Conservation (phyloP, 768 basidiomycete genomes). For the Boletellus sp. region DNA sequence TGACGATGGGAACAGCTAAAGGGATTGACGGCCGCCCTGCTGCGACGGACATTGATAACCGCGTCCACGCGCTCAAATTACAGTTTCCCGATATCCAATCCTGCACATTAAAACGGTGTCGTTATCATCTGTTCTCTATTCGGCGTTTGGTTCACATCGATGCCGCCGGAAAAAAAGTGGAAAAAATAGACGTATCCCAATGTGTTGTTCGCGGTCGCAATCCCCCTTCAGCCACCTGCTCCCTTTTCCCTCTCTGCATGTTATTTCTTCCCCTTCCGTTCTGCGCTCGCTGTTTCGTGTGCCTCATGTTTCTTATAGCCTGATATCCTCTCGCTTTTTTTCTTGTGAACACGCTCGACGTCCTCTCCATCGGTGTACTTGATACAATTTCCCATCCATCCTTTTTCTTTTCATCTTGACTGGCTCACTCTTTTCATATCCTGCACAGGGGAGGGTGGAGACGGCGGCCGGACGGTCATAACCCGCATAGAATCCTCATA, state of each 20-base stretch:
- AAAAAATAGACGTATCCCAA: slow-evolving; percentile 19
- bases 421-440: background rate
- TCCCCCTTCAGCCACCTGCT: background rate
- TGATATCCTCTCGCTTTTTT: slow-evolving; percentile 8
- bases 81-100: slow-evolving; percentile 17
- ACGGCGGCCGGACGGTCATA: slow-evolving; percentile 17
- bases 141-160: slow-evolving; percentile 13
- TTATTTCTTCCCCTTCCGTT: slow-evolving; percentile 1
- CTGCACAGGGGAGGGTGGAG: background rate
- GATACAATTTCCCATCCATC: slow-evolving; percentile 8
- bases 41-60: slow-evolving; percentile 12
- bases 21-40: background rate
- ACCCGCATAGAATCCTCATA: slow-evolving; percentile 17
- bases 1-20: slow-evolving; percentile 14
- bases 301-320: slow-evolving; percentile 2
- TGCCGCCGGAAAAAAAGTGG: background rate
- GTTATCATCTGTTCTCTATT: slow-evolving; percentile 1
- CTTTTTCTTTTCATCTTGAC: slow-evolving; percentile 2
- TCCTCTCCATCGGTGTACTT: slow-evolving; percentile 17
- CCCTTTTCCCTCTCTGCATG: background rate
- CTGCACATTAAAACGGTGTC: slow-evolving; percentile 1
- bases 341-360: slow-evolving; percentile 1
- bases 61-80: slow-evolving; percentile 15
- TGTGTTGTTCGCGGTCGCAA: background rate
- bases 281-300: background rate